These are phyloP conservation scores for Fusarium sp. DNA, from an alignment of 2,329 filamentous ascomycete genomes.

Conservation along the genomic window DNA sequence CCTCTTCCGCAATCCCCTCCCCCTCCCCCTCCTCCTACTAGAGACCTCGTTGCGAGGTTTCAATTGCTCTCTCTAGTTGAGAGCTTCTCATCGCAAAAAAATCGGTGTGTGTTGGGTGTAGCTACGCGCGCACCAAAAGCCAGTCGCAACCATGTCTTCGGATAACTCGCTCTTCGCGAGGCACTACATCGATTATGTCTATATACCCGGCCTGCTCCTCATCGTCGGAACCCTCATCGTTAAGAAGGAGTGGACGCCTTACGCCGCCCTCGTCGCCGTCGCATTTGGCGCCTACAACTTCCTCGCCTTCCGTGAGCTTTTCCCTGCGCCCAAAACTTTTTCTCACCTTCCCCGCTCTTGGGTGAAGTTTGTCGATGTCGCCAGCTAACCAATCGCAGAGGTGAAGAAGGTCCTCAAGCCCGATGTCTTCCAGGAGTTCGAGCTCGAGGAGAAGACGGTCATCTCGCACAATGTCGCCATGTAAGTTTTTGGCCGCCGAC, in stretches of 20 bases:
- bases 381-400: conserved; percentile 59
- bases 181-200: conserved; percentile 81
- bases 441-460: conserved; percentile 92
- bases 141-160: conserved; percentile 40
- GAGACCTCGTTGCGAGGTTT: conserved; percentile 3
- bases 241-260: conserved; percentile 81
- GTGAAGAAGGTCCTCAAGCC: conserved; percentile 87
- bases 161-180: conserved; percentile 57
- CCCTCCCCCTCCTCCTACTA: not conserved
- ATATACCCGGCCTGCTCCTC: conserved; percentile 83
- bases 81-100: not conserved
- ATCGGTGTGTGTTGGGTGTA: conserved; percentile 28
- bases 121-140: conserved; percentile 17
- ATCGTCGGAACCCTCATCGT: conserved; percentile 80
- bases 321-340: not conserved
- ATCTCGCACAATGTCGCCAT: conserved; percentile 99
- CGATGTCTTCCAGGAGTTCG: conserved; percentile 88
- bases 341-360: not conserved
- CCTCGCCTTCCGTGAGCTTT: conserved; percentile 73
- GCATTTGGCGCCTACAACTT: conserved; percentile 78
- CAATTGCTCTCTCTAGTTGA: conserved; percentile 9
- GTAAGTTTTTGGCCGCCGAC: conserved; percentile 57
- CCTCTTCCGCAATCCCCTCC: conserved; percentile 11
- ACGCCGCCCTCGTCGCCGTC: conserved; percentile 74
- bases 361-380: conserved; percentile 2